Percentiles rank a stretch among this genome's conserved stretches.
Evolutionary conservation across 305 asterid species (phyloP).

Genomic region (Ilex paraguariensis): DNA sequence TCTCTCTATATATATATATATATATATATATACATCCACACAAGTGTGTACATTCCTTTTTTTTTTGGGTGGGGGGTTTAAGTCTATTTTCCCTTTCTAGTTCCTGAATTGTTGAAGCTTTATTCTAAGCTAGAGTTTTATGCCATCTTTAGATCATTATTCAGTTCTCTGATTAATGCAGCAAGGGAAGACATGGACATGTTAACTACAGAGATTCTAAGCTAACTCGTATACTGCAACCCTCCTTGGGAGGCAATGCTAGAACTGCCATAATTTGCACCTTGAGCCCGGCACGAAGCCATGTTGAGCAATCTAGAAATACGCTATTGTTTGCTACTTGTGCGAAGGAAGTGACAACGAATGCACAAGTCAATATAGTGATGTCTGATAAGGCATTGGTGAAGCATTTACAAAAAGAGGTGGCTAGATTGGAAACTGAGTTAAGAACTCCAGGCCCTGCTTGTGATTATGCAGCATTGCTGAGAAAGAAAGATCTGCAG

Average conservation of each 20-base stretch:
- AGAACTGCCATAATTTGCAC: slow-evolving; percentile 96
- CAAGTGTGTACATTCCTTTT: too few relatives aligned
- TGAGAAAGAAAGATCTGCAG: slow-evolving; percentile 83
- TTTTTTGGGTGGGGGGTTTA: too few relatives aligned
- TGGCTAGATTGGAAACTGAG: slow-evolving; percentile 93
- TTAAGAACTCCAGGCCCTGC: slow-evolving; percentile 68
- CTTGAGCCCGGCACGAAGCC: slow-evolving; percentile 89
- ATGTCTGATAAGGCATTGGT: slow-evolving; percentile 98
- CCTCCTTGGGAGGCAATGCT: slow-evolving; percentile 95
- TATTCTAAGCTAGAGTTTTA: too few relatives aligned
- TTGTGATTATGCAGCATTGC: slow-evolving; percentile 58
- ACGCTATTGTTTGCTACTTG: slow-evolving; percentile 93
- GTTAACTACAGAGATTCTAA: slow-evolving; percentile 94
- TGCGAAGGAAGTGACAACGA: slow-evolving; percentile 94
- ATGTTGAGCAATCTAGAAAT: slow-evolving; percentile 93
- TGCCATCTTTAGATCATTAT: too few relatives aligned
- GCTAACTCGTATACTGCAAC: slow-evolving; percentile 92
- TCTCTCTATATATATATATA: too few relatives aligned
- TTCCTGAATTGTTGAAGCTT: slow-evolving; percentile 11
- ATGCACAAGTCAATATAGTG: slow-evolving; percentile 93
- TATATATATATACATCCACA: too few relatives aligned
- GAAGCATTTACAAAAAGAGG: slow-evolving; percentile 93
- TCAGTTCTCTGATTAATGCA: slow-evolving; percentile 32
- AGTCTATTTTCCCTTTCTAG: neutral
- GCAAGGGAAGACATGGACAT: slow-evolving; percentile 92